Conservation (phyloP, 306 rosid species). For the Pueraria montana region DNA sequence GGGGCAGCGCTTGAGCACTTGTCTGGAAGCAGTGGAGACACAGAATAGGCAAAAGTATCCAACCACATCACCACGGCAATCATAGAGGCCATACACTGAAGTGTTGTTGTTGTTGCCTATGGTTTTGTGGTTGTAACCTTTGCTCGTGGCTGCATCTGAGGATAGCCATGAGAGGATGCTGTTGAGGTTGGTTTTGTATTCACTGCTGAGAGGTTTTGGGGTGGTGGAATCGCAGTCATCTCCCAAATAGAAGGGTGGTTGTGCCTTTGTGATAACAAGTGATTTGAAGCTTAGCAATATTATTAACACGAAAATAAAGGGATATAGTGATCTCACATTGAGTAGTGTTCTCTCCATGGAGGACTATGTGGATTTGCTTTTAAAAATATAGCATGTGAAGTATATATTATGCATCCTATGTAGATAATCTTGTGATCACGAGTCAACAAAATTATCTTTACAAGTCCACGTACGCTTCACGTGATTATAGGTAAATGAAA, state of each 20-base stretch:
- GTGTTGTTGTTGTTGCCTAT: not conserved
- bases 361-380: not conserved
- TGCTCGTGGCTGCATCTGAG: slow-evolving; percentile 16
- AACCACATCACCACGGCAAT: slow-evolving; percentile 25
- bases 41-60: slow-evolving; percentile 44
- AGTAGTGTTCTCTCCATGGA: not conserved
- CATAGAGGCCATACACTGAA: slow-evolving; percentile 36
- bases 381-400: no score
- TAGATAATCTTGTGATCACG: no score
- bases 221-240: not conserved
- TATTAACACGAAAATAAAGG: not conserved
- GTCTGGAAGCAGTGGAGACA: not conserved
- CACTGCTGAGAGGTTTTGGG: not conserved
- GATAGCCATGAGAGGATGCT: slow-evolving; percentile 12
- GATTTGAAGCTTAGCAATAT: not conserved
- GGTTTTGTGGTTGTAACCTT: slow-evolving; percentile 21
- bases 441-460: no score
- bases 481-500: no score
- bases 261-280: not conserved
- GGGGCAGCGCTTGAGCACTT: not conserved
- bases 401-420: no score
- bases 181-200: slow-evolving; percentile 21
- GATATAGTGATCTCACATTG: not conserved
- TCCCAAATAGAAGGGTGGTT: not conserved
- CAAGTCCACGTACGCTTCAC: no score